A percentile compares a stretch with the other conserved stretches of the same genome.
Evolutionary conservation across 345 rosid genomes (phyloP).

Genomic region (Eucalyptus paniculata): DNA sequence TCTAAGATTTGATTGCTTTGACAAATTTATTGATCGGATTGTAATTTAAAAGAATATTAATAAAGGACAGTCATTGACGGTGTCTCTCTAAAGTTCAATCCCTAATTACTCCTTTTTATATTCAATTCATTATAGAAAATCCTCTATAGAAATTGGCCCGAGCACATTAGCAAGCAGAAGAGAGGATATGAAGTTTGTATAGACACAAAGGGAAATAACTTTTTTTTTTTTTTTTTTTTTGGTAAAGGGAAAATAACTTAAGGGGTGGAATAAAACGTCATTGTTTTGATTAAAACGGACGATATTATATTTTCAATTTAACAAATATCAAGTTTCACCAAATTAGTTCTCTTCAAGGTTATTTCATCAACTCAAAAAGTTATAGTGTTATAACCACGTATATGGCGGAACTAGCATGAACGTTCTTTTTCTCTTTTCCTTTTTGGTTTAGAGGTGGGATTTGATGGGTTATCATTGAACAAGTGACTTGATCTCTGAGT

Average conservation of each 20-base stretch:
- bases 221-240: not conserved
- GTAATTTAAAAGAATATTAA: not conserved
- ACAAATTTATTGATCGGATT: not conserved
- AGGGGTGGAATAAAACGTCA: not conserved
- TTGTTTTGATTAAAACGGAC: not conserved
- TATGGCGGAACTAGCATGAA: not conserved
- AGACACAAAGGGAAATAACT: not conserved
- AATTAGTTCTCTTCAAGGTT: not conserved
- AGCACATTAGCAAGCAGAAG: not conserved
- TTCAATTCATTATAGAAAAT: not conserved
- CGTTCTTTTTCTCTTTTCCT: not conserved
- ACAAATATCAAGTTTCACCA: not conserved
- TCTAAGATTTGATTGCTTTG: not conserved
- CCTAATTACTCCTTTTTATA: not conserved
- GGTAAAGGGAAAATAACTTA: not conserved
- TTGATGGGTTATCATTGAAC: not conserved
- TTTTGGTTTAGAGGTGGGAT: not conserved
- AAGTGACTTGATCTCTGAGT: not conserved
- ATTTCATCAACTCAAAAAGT: not conserved
- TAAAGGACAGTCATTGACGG: not conserved
- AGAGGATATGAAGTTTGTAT: not conserved
- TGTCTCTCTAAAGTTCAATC: not conserved
- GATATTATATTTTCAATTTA: not conserved
- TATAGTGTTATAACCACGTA: rapidly evolving
- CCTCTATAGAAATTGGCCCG: not conserved